These are phyloP conservation scores for Dictyostelium firmibasis DNA, from an alignment of 78 protist species.

Conservation along the genomic window DNA sequence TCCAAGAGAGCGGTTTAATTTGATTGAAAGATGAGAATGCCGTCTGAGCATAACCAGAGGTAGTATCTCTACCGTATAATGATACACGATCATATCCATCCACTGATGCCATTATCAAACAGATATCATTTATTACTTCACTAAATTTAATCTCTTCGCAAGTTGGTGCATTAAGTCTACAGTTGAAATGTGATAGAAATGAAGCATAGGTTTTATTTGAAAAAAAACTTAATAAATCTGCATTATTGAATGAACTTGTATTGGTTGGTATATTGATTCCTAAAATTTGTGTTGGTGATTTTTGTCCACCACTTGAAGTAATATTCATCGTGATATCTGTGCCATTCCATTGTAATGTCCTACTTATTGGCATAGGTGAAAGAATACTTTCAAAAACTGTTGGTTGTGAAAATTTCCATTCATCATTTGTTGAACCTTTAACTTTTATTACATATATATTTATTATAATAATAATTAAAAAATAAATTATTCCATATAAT, in stretches of 20 bases:
- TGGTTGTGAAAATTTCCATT: not conserved
- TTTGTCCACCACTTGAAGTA: not conserved
- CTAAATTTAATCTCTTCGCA: not conserved
- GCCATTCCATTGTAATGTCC: not conserved
- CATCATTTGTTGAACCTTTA: not conserved
- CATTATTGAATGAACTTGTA: not conserved
- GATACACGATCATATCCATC: constrained; percentile 14
- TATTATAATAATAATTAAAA: not conserved
- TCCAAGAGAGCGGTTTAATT: not conserved
- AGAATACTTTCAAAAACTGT: not conserved
- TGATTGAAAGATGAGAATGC: not conserved
- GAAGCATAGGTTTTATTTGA: not conserved
- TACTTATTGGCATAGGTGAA: not conserved
- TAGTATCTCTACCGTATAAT: not conserved
- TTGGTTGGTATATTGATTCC: not conserved
- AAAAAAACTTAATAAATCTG: not conserved
- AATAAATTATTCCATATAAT: not conserved
- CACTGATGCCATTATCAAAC: not conserved
- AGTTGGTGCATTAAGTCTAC: not conserved
- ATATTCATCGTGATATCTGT: not conserved
- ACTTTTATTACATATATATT: not conserved
- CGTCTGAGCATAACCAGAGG: not conserved
- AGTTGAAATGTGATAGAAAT: constrained; percentile 1
- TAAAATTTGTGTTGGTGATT: not conserved
- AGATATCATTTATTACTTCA: not conserved